phyloP scores from a whole-genome alignment of 768 basidiomycete species.

The Hygrophorus pudorinus region DNA sequence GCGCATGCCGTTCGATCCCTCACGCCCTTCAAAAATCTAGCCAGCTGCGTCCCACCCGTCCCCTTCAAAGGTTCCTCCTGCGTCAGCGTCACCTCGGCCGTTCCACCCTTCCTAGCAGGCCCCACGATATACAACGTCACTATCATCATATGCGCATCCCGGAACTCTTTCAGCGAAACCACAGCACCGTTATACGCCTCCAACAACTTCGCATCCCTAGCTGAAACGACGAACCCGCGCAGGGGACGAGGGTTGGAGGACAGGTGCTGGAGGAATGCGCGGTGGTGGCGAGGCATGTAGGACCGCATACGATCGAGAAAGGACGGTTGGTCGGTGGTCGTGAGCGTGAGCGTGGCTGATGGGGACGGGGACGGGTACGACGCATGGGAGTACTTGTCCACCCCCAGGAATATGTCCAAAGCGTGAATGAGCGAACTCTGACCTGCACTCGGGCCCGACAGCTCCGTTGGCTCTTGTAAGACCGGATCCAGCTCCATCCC shows the following conservation, averaged over 20 bases:
- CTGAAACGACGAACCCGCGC: constrained; percentile 40
- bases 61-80: constrained; percentile 37
- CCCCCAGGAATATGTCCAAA: constrained; percentile 65
- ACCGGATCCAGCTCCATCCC: constrained; percentile 39
- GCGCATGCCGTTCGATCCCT: constrained; percentile 57
- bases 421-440: constrained; percentile 76
- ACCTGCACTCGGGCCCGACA: constrained; percentile 81
- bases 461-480: constrained; percentile 35
- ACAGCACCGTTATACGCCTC: constrained; percentile 64
- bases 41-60: constrained; percentile 75
- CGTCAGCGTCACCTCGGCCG: constrained; percentile 10
- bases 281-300: constrained; percentile 82
- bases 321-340: constrained; percentile 20
- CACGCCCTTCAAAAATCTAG: constrained; percentile 67
- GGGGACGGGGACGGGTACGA: too few species aligned
- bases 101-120: constrained; percentile 41
- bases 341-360: too few species aligned
- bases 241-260: constrained; percentile 49
- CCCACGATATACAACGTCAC: constrained; percentile 70
- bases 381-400: constrained; percentile 39
- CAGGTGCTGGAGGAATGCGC: constrained; percentile 66
- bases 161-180: constrained; percentile 56
- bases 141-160: constrained; percentile 74
- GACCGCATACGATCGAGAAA: constrained; percentile 69
- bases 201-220: constrained; percentile 25